These are phyloP conservation scores for Erythrobasidium hasegawianum DNA, from an alignment of 1,284 basidiomycete species.

Conservation along the genomic window DNA sequence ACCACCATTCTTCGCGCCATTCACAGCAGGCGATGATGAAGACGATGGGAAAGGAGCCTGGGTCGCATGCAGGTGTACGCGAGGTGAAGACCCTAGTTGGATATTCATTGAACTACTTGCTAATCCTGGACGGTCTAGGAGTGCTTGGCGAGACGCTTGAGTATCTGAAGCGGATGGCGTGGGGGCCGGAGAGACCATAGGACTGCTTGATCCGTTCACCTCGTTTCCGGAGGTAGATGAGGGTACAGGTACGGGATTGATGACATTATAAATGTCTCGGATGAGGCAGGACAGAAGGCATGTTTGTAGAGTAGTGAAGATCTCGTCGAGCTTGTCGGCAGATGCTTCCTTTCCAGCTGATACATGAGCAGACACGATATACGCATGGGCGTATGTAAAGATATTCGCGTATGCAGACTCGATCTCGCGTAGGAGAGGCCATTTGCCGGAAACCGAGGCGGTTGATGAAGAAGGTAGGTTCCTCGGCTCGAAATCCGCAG, in stretches of 20 bases:
- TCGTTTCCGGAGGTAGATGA: not conserved
- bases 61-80: not conserved
- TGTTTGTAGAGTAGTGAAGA: constrained; percentile 8
- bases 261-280: constrained; percentile 18
- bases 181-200: not conserved
- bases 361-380: not conserved
- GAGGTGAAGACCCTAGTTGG: not conserved
- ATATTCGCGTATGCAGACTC: constrained; percentile 30
- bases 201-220: not conserved
- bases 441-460: not conserved
- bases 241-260: constrained; percentile 23
- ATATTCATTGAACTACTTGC: not conserved
- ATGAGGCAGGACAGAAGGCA: constrained; percentile 7
- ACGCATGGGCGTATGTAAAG: constrained; percentile 12
- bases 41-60: not conserved
- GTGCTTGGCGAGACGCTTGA: constrained; percentile 7
- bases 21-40: constrained; percentile 9
- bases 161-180: constrained; percentile 10
- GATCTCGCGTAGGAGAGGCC: constrained; percentile 17
- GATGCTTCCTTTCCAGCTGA: not conserved
- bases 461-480: constrained; percentile 8
- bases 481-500: constrained; percentile 16
- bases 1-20: not conserved
- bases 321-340: constrained; percentile 12
- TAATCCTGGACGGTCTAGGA: constrained; percentile 16